Base-by-base conservation (phyloP, 805 yeast species). In the Candida khao-thaluensis region DNA sequence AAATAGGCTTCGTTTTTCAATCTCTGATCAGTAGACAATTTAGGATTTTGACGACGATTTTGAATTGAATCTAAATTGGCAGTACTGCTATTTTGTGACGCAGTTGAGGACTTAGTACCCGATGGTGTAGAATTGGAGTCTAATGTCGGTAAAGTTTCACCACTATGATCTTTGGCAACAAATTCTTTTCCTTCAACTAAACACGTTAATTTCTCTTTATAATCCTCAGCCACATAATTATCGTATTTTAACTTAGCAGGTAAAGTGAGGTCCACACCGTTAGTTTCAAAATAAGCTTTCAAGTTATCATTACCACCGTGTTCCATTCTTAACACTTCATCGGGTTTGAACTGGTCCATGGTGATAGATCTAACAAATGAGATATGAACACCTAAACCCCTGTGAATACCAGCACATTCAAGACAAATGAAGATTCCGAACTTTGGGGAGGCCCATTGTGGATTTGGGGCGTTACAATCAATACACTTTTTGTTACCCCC, bases 401-500 rank as follows among this genome's bases (percentile, higher is more conserved):
- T 76, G 62, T 93, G 99, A 41, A 84, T 72, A 32, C 99, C 99
- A 14, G 99, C 99, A 70, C 99, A 93, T 60, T 93, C 99, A 28
- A 93, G 75, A 64, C 99, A 93, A 57, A 93, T 91, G 64, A 90
- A 93, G 44, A 93, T 85, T 44, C 99, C 99, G 65, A 91, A 89
- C 63, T 93, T 93, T 25, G 98, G 98, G 10, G 96, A 88, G 2
- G 98, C 97, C 99, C 99, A 93, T 62, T 93, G 99, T 7, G 99
- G 99, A 59, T 90, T 91, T 43, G 95, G 96, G 1, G 97, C 95
- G 26, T 70, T 74, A 64, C 99, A 93, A 61, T 93, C 99, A 61
- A 88, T 84, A 64, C 99, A 93, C 60, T 79, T 82, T 67, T 84
- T 88, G 43, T 59, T 59, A 10, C 71, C 82, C 18, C 91, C 95